Evolutionary conservation across 2,329 filamentous ascomycete genomes (phyloP), one percentile per base, ranked within the genome.

Genomic region (Pseudopyrenochaeta lycopersici): DNA sequence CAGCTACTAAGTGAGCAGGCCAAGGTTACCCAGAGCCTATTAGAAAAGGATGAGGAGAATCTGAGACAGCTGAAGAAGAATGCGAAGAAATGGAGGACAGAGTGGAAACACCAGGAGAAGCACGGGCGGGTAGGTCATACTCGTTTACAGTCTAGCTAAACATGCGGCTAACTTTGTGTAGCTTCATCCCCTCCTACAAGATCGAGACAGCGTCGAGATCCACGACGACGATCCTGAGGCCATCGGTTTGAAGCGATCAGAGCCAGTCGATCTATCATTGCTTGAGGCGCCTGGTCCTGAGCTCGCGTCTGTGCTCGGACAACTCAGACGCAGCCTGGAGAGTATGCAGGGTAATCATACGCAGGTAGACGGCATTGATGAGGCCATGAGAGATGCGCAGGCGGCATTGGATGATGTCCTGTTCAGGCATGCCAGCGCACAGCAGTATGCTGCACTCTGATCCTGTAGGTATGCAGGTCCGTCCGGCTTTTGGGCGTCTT

Each of bases 1-100:
- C 81, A 84, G 58, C 74, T 91, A 40, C 78, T 91, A 29, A 76
- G 77, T 48, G 77, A 80, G 23, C 88, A 90, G 71, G 82, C 84
- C 60, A 80, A 79, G 54, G 80, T 80, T 61, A 82, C 88, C 49
- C 82, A 88, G 74, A 49, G 57, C 30, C 30, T 67, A 12, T 56
- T 75, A 18, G 43, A 60, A 11, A 66, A 60, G 29, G 70, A 75
- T 27, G 63, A 74, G 31, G 54, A 69, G 29, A 58, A 60, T 11
- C 41, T 74, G 27, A 63, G 67, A 27, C 49, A 62, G 49, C 62
- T 75, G 59, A 70, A 70, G 52, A 67, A 47, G 49, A 63, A 72
- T 40, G 60, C 59, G 31, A 66, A 64, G 51, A 57, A 66, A 38
- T 73, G 69, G 71, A 68, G 52, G 50, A 49, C 52, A 15, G 62